These are phyloP conservation scores for Senecio squalidus DNA, from an alignment of 140 eudicot genomes.

Conservation along the genomic window DNA sequence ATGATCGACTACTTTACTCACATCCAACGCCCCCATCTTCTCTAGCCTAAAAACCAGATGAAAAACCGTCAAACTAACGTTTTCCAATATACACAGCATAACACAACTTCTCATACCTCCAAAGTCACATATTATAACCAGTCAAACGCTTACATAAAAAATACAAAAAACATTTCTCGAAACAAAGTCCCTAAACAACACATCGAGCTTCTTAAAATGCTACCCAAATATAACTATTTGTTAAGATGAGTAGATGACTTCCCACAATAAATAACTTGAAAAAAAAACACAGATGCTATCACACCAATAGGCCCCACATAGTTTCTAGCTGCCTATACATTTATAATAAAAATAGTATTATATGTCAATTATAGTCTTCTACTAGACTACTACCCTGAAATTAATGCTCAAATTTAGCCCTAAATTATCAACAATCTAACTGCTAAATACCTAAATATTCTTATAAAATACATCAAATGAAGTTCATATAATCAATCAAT, in stretches of 20 bases:
- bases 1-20: constrained; percentile 57
- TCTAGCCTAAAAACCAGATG: constrained; percentile 42
- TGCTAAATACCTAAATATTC: too few relatives aligned
- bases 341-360: neutral
- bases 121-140: too few relatives aligned
- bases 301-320: neutral
- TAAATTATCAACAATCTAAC: too few relatives aligned
- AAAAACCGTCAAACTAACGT: neutral
- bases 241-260: too few relatives aligned
- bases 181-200: constrained; percentile 4
- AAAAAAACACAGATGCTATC: neutral
- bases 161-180: too few relatives aligned
- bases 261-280: neutral
- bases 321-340: neutral
- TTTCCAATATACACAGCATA: neutral
- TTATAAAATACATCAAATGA: too few relatives aligned
- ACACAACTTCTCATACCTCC: neutral
- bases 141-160: too few relatives aligned
- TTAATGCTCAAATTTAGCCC: too few relatives aligned
- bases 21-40: constrained; percentile 96
- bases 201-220: too few relatives aligned
- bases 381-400: neutral
- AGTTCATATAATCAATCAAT: too few relatives aligned
- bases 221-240: too few relatives aligned
- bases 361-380: constrained; percentile 2